phyloP scores from a whole-genome alignment of 306 rosid species.

The Carpinus viminea region DNA sequence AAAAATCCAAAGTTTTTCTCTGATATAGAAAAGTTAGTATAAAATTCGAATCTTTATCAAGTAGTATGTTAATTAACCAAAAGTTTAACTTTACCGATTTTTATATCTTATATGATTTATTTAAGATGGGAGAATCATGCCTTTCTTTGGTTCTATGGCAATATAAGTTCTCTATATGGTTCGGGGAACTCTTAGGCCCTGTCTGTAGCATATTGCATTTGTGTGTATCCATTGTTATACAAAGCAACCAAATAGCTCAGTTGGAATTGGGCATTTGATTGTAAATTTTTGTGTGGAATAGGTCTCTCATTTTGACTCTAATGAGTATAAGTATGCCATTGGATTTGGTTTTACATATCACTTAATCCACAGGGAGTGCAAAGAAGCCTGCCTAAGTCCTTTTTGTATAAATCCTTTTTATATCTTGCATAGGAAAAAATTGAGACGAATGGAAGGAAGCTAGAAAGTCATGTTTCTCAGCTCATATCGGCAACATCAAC shows the following conservation, averaged over 20 bases:
- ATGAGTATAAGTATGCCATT: not conserved
- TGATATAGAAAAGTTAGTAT: not conserved
- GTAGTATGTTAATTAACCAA: not conserved
- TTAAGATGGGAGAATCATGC: not conserved
- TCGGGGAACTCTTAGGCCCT: not conserved
- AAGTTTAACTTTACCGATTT: not conserved
- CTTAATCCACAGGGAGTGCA: conserved; percentile 4
- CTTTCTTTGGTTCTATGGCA: not conserved
- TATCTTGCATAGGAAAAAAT: conserved; percentile 61
- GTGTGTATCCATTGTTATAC: not conserved
- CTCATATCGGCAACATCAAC: conserved; percentile 40
- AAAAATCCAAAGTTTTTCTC: not conserved
- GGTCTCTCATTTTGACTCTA: not conserved
- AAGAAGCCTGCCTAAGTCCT: conserved; percentile 15
- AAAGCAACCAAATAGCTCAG: not conserved
- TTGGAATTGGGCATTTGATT: not conserved
- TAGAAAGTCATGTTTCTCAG: conserved; percentile 46
- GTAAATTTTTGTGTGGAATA: not conserved
- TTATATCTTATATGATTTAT: not conserved
- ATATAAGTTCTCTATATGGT: not conserved
- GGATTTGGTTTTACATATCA: not conserved
- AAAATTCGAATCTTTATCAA: not conserved
- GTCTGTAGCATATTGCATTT: not conserved
- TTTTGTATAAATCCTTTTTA: conserved; percentile 21
- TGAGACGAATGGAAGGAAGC: conserved; percentile 60